Percentiles rank a stretch among this genome's conserved stretches.
These are phyloP conservation scores for Millerozyma miso DNA, from an alignment of 805 yeast species.

Conservation along the genomic window DNA sequence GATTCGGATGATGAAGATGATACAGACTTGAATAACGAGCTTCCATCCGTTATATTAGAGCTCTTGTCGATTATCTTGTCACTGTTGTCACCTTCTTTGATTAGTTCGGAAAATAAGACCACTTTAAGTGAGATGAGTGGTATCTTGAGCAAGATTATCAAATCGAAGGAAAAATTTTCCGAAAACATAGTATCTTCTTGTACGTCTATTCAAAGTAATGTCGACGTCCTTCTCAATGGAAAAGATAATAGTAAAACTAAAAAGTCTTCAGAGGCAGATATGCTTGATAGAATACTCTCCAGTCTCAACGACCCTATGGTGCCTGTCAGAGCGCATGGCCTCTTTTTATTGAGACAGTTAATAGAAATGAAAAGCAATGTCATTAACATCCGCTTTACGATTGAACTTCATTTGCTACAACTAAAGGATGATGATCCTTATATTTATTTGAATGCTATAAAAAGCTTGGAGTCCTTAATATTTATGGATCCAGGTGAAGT, in stretches of 20 bases:
- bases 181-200: constrained; percentile 12
- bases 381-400: constrained; percentile 48
- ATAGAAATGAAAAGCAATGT: constrained; percentile 47
- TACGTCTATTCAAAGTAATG: constrained; percentile 25
- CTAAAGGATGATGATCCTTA: constrained; percentile 81
- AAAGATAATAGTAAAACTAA: constrained; percentile 16
- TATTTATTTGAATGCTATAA: constrained; percentile 78
- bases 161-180: constrained; percentile 5
- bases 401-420: constrained; percentile 59
- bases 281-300: constrained; percentile 56
- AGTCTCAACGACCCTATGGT: constrained; percentile 72
- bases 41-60: constrained; percentile 29
- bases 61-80: constrained; percentile 33
- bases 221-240: constrained; percentile 24
- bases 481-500: constrained; percentile 37
- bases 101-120: constrained; percentile 24
- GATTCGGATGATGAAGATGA: constrained; percentile 26
- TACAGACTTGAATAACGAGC: constrained; percentile 9
- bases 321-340: constrained; percentile 85
- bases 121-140: constrained; percentile 25
- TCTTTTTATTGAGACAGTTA: constrained; percentile 57
- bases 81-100: constrained; percentile 19
- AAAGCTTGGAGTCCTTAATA: constrained; percentile 65
- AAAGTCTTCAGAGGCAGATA: constrained; percentile 31
- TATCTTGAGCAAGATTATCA: constrained; percentile 9